These are phyloP conservation scores for Sicyos baderoa DNA, from an alignment of 306 rosid genomes.

Conservation along the genomic window DNA sequence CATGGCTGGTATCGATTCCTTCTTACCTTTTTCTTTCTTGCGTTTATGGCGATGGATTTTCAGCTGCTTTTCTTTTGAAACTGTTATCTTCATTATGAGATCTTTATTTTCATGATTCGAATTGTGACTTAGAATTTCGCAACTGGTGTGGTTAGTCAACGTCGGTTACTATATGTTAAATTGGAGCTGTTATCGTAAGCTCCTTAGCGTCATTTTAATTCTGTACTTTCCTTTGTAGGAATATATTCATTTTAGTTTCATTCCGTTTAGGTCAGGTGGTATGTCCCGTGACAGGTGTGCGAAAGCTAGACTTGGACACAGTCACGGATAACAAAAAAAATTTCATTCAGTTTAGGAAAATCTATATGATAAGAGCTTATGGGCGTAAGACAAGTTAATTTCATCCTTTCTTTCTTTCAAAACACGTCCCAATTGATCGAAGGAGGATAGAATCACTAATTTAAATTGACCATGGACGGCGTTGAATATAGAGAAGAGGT, in stretches of 20 bases:
- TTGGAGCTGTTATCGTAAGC: too few species aligned
- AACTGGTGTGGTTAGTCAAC: not conserved
- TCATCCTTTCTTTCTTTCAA: not conserved
- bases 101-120: not conserved
- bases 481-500: not conserved
- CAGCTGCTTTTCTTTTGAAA: not conserved
- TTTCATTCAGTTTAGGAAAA: too few species aligned
- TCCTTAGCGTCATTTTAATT: too few species aligned
- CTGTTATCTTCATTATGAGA: not conserved
- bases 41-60: not conserved
- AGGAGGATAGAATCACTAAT: not conserved
- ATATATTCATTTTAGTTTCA: too few species aligned
- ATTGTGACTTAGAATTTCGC: not conserved
- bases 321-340: too few species aligned
- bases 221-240: too few species aligned
- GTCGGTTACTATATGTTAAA: not conserved
- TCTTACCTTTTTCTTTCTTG: not conserved
- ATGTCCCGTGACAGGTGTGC: too few species aligned
- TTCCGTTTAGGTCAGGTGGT: too few species aligned
- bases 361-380: not conserved
- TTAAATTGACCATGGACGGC: not conserved
- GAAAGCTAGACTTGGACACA: too few species aligned
- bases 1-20: conserved; percentile 62
- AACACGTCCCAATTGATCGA: not conserved
- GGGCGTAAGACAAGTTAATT: not conserved